Evolutionary conservation across 2,329 filamentous ascomycete genomes (phyloP), one percentile per base, ranked within the genome.

Genomic region (Colletotrichum euphorbiae): DNA sequence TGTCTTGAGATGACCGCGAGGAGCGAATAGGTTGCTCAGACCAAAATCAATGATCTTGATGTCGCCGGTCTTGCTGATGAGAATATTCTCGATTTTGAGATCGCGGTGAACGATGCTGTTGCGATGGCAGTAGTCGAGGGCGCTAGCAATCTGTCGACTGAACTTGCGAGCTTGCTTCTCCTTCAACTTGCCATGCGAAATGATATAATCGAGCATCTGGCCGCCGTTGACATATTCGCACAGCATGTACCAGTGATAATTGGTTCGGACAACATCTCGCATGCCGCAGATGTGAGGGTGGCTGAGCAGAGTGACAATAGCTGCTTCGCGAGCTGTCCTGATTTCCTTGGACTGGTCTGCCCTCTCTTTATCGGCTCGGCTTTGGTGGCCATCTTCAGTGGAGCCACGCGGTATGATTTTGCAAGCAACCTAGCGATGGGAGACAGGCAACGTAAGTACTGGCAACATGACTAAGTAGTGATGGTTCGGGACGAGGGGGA

Each of bases 31-130:
- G 75, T 99, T 99, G 83, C 95, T 98, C 62, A 99, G 85, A 33
- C 95, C 96, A 78, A 99, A 99, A 77, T 99, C 96, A 73, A 99
- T 99, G 74, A 99, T 98, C 78, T 98, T 98, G 80, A 99, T 99
- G 77, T 99, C 96, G 45, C 96, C 96, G 2, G 93, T 98, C 84
- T 98, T 98, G 85, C 94, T 98, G 81, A 99, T 99, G 69, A 99
- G 87, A 62, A 99, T 99, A 77, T 99, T 99, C 80, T 98, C 96
- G 73, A 99, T 99, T 85, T 99, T 99, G 72, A 99, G 82, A 77
- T 99, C 96, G 57, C 96, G 90, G 79, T 99, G 96, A 24, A 98
- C 96, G 73, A 99, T 98, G 80, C 94, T 98, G 83, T 99, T 98
- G 70, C 94, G 90, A 79, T 99, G 96, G 77, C 94, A 98, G 81